Percentiles rank a stretch among this genome's conserved stretches.
These are phyloP conservation scores for Mucor piriformis DNA, from an alignment of 371 early-diverging fungal genomes.

Conservation along the genomic window DNA sequence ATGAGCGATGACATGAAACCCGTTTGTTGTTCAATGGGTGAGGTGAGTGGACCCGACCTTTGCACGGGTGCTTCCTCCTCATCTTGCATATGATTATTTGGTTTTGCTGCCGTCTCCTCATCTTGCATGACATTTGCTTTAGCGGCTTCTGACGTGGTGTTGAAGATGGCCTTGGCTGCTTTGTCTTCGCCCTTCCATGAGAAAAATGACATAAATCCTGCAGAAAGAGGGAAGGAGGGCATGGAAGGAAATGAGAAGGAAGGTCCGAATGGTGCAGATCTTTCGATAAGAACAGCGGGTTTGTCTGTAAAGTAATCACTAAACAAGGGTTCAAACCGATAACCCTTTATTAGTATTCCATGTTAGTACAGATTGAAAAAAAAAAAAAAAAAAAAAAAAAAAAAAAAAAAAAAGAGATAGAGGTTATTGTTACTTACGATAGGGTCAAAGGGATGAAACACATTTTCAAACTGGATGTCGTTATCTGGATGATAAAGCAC, in stretches of 20 bases:
- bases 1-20: slow-evolving; percentile 32
- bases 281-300: slow-evolving; percentile 50
- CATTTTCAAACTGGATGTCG: slow-evolving; percentile 59
- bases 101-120: not conserved
- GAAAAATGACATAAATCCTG: slow-evolving; percentile 42
- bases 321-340: slow-evolving; percentile 53
- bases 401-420: not conserved
- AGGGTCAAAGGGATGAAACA: slow-evolving; percentile 72
- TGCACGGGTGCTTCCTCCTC: not conserved
- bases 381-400: not conserved
- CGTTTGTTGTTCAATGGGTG: not conserved
- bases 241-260: slow-evolving; percentile 49
- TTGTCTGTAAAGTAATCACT: slow-evolving; percentile 51
- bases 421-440: too few relatives aligned
- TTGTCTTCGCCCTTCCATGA: slow-evolving; percentile 35
- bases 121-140: slow-evolving; percentile 4
- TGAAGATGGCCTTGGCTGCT: slow-evolving; percentile 14
- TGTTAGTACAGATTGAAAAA: too few relatives aligned
- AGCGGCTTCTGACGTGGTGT: slow-evolving; percentile 19
- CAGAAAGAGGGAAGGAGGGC: slow-evolving; percentile 43
- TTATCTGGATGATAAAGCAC: slow-evolving; percentile 51
- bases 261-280: slow-evolving; percentile 45
- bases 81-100: too few relatives aligned
- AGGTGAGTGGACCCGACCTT: too few relatives aligned
- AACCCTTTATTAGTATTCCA: slow-evolving; percentile 35